A percentile compares a stretch with the other conserved stretches of the same genome.
Conservation (phyloP, 2,329 filamentous ascomycete species). For the Elsinoe ampelina region DNA sequence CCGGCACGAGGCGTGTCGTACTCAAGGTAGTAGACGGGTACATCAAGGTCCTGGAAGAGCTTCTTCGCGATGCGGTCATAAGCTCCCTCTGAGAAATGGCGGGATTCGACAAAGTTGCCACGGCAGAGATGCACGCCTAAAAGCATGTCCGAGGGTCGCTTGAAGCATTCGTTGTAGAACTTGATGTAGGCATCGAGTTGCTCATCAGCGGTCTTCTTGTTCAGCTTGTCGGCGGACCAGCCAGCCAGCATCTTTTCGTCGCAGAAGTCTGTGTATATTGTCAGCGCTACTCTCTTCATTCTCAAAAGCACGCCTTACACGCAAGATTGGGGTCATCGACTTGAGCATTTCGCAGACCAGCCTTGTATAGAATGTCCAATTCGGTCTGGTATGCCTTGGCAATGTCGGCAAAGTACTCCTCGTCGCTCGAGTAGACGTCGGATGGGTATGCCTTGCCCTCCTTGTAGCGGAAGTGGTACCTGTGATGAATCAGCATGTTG, state of each 20-base stretch:
- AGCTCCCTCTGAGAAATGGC: constrained; percentile 39
- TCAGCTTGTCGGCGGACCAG: constrained; percentile 58
- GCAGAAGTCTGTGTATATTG: constrained; percentile 52
- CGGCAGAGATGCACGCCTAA: constrained; percentile 66
- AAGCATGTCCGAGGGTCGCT: constrained; percentile 60
- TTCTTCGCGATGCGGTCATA: constrained; percentile 38
- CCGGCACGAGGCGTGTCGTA: constrained; percentile 41
- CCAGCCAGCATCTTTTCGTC: constrained; percentile 61
- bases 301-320: constrained; percentile 21
- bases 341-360: constrained; percentile 40
- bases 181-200: constrained; percentile 67
- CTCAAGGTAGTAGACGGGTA: constrained; percentile 29
- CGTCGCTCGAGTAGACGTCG: constrained; percentile 37
- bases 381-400: constrained; percentile 40
- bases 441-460: constrained; percentile 39
- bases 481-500: constrained; percentile 47
- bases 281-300: neutral
- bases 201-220: constrained; percentile 58
- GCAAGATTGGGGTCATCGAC: constrained; percentile 42
- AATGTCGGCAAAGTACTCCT: constrained; percentile 40
- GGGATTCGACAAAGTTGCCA: constrained; percentile 39
- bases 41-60: constrained; percentile 28
- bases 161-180: constrained; percentile 60
- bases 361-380: constrained; percentile 37
- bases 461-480: constrained; percentile 59